Conservation (phyloP, 805 yeast genomes). For the Kregervanrija delftensis region DNA sequence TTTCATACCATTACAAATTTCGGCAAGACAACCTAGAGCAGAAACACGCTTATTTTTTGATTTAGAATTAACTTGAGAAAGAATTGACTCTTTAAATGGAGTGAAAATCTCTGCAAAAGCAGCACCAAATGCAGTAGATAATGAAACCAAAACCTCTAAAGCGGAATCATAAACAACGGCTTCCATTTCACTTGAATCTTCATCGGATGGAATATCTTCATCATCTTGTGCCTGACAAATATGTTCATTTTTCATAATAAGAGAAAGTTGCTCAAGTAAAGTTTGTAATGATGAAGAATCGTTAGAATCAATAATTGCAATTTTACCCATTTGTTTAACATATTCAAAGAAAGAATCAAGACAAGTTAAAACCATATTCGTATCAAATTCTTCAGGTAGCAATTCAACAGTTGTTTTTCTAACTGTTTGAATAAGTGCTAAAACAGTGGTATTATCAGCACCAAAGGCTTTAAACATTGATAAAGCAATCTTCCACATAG, state of each 20-base stretch:
- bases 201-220: conserved; percentile 28
- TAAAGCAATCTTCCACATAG: conserved; percentile 77
- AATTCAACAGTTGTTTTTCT: conserved; percentile 57
- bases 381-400: conserved; percentile 76
- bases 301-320: conserved; percentile 56
- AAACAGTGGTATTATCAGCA: conserved; percentile 45
- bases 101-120: conserved; percentile 69
- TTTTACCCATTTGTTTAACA: conserved; percentile 63
- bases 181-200: conserved; percentile 50
- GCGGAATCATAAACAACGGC: conserved; percentile 79
- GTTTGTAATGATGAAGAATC: conserved; percentile 52
- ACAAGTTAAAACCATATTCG: conserved; percentile 71
- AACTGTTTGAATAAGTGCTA: conserved; percentile 55
- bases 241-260: conserved; percentile 75
- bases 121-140: conserved; percentile 69
- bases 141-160: conserved; percentile 73
- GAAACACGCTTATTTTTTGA: conserved; percentile 71
- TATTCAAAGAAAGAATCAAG: conserved; percentile 69
- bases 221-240: conserved; percentile 70
- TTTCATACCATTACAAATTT: conserved; percentile 72
- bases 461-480: conserved; percentile 57
- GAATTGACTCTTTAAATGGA: conserved; percentile 60
- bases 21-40: conserved; percentile 87
- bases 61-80: conserved; percentile 51
- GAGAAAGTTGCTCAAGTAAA: conserved; percentile 65